Percentiles rank a stretch among this genome's conserved stretches.
phyloP scores from a whole-genome alignment of 495 filamentous ascomycete species.

The Cercophora sp. region DNA sequence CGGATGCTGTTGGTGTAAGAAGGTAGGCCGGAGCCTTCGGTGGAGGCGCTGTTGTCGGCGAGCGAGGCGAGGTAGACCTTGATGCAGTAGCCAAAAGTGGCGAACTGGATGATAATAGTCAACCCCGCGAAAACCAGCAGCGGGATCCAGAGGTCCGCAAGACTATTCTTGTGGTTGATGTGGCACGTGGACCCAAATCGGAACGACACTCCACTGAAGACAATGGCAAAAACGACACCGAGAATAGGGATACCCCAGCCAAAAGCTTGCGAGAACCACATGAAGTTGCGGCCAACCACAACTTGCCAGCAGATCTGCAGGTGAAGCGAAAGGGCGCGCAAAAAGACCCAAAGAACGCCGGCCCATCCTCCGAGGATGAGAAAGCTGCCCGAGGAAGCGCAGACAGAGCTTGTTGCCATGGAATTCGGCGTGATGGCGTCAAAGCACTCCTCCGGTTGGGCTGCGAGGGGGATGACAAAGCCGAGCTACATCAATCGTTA shows the following conservation, averaged over 20 bases:
- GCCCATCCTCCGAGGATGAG: slow-evolving; percentile 80
- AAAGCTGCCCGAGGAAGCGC: slow-evolving; percentile 84
- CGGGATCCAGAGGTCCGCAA: slow-evolving; percentile 87
- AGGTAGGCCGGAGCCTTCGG: slow-evolving; percentile 67
- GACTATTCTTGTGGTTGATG: slow-evolving; percentile 78
- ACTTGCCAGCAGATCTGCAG: slow-evolving; percentile 98
- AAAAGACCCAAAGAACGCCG: slow-evolving; percentile 82
- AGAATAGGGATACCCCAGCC: slow-evolving; percentile 82
- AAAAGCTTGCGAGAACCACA: slow-evolving; percentile 73
- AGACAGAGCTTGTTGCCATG: slow-evolving; percentile 76
- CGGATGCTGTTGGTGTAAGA: slow-evolving; percentile 76
- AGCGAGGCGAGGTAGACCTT: slow-evolving; percentile 88
- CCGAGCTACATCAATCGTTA: slow-evolving; percentile 49
- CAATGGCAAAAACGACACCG: slow-evolving; percentile 67
- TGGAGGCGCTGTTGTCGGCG: slow-evolving; percentile 64
- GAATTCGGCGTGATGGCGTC: slow-evolving; percentile 90
- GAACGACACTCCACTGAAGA: slow-evolving; percentile 89
- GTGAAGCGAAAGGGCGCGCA: slow-evolving; percentile 87
- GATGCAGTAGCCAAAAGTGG: slow-evolving; percentile 88
- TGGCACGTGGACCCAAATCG: slow-evolving; percentile 88
- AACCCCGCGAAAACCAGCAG: slow-evolving; percentile 73
- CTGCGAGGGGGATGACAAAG: slow-evolving; percentile 85
- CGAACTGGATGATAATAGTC: slow-evolving; percentile 75
- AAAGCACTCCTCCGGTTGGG: slow-evolving; percentile 76
- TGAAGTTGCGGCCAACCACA: slow-evolving; percentile 81